Percentiles rank a stretch among this genome's conserved stretches.
phyloP scores from a whole-genome alignment of 305 asterid species.

The Ajuga reptans region DNA sequence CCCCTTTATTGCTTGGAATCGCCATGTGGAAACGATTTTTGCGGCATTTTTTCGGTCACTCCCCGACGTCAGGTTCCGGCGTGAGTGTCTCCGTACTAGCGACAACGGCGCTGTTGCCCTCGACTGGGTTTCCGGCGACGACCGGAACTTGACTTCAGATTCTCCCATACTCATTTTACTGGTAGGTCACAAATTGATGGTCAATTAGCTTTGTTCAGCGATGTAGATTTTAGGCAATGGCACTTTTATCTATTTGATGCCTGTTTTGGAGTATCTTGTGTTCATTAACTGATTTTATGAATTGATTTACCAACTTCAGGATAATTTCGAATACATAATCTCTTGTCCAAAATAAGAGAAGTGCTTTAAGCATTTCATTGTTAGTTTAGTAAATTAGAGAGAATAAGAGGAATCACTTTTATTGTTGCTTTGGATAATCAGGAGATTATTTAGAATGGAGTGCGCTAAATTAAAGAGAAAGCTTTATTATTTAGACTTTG shows the following conservation, averaged over 20 bases:
- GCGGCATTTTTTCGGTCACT: conserved; percentile 67
- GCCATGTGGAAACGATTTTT: conserved; percentile 78
- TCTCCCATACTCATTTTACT: conserved; percentile 79
- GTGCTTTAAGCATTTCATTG: conserved; percentile 2
- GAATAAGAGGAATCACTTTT: background rate
- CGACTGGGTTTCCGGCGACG: conserved; percentile 78
- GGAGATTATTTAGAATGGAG: background rate
- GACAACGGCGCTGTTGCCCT: conserved; percentile 75
- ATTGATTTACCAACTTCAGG: background rate
- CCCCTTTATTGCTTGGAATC: conserved; percentile 56
- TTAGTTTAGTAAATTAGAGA: background rate
- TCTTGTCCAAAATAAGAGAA: background rate
- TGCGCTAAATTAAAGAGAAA: background rate
- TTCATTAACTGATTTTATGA: background rate
- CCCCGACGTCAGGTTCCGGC: conserved; percentile 61
- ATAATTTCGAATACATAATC: background rate
- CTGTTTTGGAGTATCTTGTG: background rate
- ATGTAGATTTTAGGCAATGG: background rate
- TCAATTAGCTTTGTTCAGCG: background rate
- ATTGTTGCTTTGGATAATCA: background rate
- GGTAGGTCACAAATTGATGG: conserved; percentile 31
- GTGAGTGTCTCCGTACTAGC: conserved; percentile 76
- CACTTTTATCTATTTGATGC: background rate
- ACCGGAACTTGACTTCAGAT: conserved; percentile 39
- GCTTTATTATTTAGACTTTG: background rate